Conservation (phyloP, 176 grass and related monocot genomes). For the Rhipidocladum racemiflorum region DNA sequence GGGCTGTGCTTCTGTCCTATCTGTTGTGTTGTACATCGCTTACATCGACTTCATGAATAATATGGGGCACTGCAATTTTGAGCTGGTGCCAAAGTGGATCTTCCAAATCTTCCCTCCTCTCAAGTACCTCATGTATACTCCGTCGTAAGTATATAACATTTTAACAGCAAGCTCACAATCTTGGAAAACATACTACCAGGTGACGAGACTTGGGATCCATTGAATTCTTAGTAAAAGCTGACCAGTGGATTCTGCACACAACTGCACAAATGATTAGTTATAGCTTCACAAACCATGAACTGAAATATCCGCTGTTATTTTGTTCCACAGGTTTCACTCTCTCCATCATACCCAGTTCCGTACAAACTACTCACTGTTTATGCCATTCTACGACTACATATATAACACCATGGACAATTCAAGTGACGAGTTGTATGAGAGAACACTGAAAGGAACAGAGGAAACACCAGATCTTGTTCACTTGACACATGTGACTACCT, state of each 20-base stretch:
- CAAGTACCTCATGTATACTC: conserved; percentile 97
- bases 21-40: conserved; percentile 50
- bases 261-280: too few species aligned
- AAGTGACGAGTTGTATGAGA: conserved; percentile 72
- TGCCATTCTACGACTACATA: conserved; percentile 95
- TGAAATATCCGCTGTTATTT: neutral
- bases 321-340: conserved; percentile 71
- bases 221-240: neutral
- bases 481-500: conserved; percentile 71
- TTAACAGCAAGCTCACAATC: neutral
- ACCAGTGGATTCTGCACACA: neutral
- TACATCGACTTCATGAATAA: conserved; percentile 99
- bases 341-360: conserved; percentile 96
- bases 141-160: conserved; percentile 76
- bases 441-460: conserved; percentile 58
- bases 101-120: conserved; percentile 78
- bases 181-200: too few species aligned
- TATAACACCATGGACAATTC: conserved; percentile 87
- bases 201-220: neutral
- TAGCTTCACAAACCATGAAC: neutral
- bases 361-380: conserved; percentile 90
- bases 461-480: conserved; percentile 70
- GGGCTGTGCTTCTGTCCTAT: conserved; percentile 40
- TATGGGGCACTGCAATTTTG: conserved; percentile 95
- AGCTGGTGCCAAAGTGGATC: conserved; percentile 78